A percentile compares a stretch with the other conserved stretches of the same genome.
phyloP scores from a whole-genome alignment of 108 stramenopile species.

The Parmales sp. region DNA sequence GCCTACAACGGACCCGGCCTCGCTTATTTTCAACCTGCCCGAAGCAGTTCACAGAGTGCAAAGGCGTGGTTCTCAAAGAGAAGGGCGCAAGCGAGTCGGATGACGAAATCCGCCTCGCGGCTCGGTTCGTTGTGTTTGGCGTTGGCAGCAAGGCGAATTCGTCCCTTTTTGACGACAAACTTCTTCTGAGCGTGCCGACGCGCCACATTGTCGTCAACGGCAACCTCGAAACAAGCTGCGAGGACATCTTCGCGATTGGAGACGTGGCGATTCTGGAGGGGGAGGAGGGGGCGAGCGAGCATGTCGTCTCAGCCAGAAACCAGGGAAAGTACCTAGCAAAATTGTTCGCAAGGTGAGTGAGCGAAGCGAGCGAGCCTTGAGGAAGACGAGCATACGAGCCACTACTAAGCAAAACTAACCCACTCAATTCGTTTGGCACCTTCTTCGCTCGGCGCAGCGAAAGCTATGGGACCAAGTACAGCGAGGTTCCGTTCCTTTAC shows the following conservation, averaged over 20 bases:
- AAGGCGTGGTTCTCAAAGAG: constrained; percentile 22
- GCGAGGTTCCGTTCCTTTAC: constrained; percentile 20
- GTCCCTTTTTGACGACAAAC: constrained; percentile 7
- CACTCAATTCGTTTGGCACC: too few species aligned
- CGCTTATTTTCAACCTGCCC: constrained; percentile 18
- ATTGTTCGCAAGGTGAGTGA: neutral
- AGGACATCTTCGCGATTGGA: constrained; percentile 27
- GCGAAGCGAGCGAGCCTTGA: neutral
- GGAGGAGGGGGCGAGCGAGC: constrained; percentile 5
- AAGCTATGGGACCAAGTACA: neutral
- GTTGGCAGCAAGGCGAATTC: constrained; percentile 25
- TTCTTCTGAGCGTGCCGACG: neutral
- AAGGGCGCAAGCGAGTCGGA: constrained; percentile 15
- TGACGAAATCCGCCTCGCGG: constrained; percentile 13
- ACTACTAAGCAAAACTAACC: too few species aligned
- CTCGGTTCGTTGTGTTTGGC: constrained; percentile 23
- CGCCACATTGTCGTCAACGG: constrained; percentile 16
- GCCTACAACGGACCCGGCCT: constrained; percentile 22
- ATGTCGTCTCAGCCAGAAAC: constrained; percentile 6
- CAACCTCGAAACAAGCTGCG: constrained; percentile 16
- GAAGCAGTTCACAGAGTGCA: constrained; percentile 21
- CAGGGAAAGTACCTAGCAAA: constrained; percentile 14
- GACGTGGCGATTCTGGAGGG: constrained; percentile 21
- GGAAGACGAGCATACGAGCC: too few species aligned
- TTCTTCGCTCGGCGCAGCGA: too few species aligned